Base-by-base conservation (phyloP, 202 grass and related monocot species). In the Setaria italica region DNA sequence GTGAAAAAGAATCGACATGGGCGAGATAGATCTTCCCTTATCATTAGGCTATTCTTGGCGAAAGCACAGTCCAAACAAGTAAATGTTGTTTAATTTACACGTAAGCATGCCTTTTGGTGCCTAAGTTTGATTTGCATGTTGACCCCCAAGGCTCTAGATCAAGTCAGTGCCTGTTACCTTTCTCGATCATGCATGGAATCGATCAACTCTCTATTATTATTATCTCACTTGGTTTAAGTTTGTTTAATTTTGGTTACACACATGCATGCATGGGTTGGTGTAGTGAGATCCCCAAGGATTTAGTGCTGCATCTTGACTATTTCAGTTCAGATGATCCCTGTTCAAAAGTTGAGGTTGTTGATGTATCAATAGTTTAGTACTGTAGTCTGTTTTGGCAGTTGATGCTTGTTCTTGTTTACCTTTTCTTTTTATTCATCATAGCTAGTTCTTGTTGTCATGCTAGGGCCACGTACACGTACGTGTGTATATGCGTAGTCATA, bases 1-100 rank as follows among this genome's bases (percentile, higher is more conserved):
- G 25, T 25, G 25, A 25, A 25, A 25, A 21, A 8, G 25, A 45
- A 45, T 69, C 15, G 47, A 17, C 14, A 33, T 51, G 0, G 21
- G 25, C 46, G 13, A 49, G 25, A 49, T 64, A 49, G 14, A 79
- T 64, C 15, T 64, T 2, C 42, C 76, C 25, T 15, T 16, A 65
- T 79, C 58, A 79, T 79, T 78, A 60, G 55, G 57, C 21, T 29
- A 29, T 43, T 60, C 25, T 62, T 46, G 35, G 34, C 6, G 12
- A 50, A 50, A 50, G 48, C 48, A 54, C 15, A 4, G 51, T 54
- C 51, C 14, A 54, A 17, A 54, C 4, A 54, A 54, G 51, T 54
- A 19, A 54, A 54, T 15, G 4, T 19, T 4, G 51, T 54, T 54
- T 19, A 54, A 7, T 54, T 54, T 17, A 54, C 47, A 48, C 47